A percentile compares a stretch with the other conserved stretches of the same genome.
phyloP scores from a whole-genome alignment of 768 basidiomycete species.

The Phylloporus scabripes region DNA sequence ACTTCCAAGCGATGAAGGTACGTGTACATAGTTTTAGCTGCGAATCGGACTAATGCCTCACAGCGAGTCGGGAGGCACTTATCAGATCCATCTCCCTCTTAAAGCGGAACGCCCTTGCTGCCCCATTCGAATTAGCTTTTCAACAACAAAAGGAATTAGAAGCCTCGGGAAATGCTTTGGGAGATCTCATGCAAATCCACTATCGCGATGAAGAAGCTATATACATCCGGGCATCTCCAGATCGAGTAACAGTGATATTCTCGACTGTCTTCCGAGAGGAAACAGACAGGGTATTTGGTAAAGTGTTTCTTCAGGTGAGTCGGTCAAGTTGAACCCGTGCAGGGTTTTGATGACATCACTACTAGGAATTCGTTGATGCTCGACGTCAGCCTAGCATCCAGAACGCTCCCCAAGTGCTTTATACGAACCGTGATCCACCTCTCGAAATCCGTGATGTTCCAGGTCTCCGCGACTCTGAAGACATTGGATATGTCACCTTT shows the following conservation, averaged over 20 bases:
- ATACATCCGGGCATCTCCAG: slow-evolving; percentile 86
- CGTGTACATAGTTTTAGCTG: slow-evolving; percentile 15
- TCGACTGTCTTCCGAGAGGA: slow-evolving; percentile 96
- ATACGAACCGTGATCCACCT: slow-evolving; percentile 91
- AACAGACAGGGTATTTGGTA: slow-evolving; percentile 94
- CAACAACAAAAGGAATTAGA: slow-evolving; percentile 80
- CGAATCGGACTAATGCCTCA: slow-evolving; percentile 6
- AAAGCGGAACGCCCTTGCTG: slow-evolving; percentile 91
- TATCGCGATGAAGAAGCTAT: slow-evolving; percentile 98
- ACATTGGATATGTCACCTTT: slow-evolving; percentile 95
- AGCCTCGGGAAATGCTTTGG: slow-evolving; percentile 55
- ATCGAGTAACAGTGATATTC: slow-evolving; percentile 97
- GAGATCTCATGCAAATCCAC: slow-evolving; percentile 87
- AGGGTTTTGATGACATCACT: slow-evolving; percentile 4
- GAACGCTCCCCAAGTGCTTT: slow-evolving; percentile 94
- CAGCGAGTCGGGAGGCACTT: slow-evolving; percentile 77
- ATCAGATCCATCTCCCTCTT: slow-evolving; percentile 78
- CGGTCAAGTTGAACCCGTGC: background rate
- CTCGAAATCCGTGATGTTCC: slow-evolving; percentile 90
- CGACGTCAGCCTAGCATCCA: slow-evolving; percentile 88
- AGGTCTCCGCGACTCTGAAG: slow-evolving; percentile 76
- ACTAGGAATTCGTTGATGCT: slow-evolving; percentile 98
- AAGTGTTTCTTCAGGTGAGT: slow-evolving; percentile 92
- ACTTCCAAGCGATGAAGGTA: slow-evolving; percentile 76
- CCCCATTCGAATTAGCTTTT: slow-evolving; percentile 91